Evolutionary conservation across 176 grass and related monocot species (phyloP).

Genomic region (Hsuehochloa calcarea): DNA sequence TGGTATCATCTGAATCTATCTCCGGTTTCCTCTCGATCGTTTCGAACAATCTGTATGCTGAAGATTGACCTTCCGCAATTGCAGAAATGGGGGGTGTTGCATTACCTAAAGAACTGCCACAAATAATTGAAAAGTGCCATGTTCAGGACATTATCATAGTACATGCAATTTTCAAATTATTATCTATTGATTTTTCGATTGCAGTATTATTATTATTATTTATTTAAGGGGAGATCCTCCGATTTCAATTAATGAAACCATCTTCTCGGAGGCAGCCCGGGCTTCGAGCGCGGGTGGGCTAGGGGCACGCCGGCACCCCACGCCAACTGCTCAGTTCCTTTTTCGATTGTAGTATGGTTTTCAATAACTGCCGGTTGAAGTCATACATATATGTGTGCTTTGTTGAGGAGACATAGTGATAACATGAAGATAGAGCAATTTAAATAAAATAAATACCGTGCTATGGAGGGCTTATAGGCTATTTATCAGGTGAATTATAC

Average conservation of each 20-base stretch:
- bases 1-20: conserved; percentile 68
- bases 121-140: conserved; percentile 21
- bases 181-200: neutral
- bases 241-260: too few species aligned
- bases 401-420: conserved; percentile 7
- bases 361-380: neutral
- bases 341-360: neutral
- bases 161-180: neutral
- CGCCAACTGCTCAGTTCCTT: too few species aligned
- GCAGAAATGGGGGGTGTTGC: conserved; percentile 62
- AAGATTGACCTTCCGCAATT: conserved; percentile 67
- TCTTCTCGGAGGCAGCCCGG: too few species aligned
- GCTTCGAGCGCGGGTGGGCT: too few species aligned
- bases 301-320: too few species aligned
- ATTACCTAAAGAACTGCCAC: conserved; percentile 63
- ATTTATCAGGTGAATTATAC: neutral
- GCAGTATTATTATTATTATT: too few species aligned
- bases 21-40: conserved; percentile 68
- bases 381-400: neutral
- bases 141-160: neutral
- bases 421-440: neutral
- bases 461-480: neutral
- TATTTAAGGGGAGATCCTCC: too few species aligned
- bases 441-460: neutral
- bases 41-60: conserved; percentile 73